Evolutionary conservation across 768 basidiomycete species (phyloP), one percentile per base, ranked within the genome.

Genomic region (Tylopilus vinaceipallidus): DNA sequence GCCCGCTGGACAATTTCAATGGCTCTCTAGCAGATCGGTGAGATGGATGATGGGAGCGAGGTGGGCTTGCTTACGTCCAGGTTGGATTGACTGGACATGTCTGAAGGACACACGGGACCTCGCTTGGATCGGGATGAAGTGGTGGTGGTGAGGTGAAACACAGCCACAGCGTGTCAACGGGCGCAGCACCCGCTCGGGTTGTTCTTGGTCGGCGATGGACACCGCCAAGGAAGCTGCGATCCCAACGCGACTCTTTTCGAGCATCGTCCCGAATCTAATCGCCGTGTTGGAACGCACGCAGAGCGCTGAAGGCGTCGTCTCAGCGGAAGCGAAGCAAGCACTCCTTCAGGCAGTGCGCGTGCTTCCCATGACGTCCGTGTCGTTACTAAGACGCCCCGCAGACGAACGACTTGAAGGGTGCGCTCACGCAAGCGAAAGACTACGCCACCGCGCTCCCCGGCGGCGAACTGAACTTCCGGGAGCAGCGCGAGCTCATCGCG

Each of bases 1-100:
- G 94, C 94, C 56, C 82, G 81, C 71, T 94, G 90, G 22, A 97
- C 91, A 49, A 97, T 82, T 60, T 91, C 90, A 64, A 97, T 91
- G 27, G 93, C 93, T 69, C 80, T 79, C 84, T 87, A 49, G 45
- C 36, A 37, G 36, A 58, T 55, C 42, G 17, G 42, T 68, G 47
- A 65, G 64, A 40, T 38, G 42, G 26, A 27, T 23, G 8, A 30
- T 13, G 8, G 8, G 3, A 17, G 30, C 34, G 16, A 17, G 6
- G 23, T 17, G 4, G 8, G 8, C 20, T 1, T 6, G 64, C 78
- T 52, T 59, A 78, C 80, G 60, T 81, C 78, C 57, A 81, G 64
- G 55, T 74, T 73, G 45, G 67, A 69, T 52, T 74, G 64, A 58
- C 64, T 69, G 27, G 77, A 67, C 78, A 79, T 78, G 22, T 47